These are phyloP conservation scores for Wickerhamiella azyma DNA, from an alignment of 805 yeast species.

Conservation along the genomic window DNA sequence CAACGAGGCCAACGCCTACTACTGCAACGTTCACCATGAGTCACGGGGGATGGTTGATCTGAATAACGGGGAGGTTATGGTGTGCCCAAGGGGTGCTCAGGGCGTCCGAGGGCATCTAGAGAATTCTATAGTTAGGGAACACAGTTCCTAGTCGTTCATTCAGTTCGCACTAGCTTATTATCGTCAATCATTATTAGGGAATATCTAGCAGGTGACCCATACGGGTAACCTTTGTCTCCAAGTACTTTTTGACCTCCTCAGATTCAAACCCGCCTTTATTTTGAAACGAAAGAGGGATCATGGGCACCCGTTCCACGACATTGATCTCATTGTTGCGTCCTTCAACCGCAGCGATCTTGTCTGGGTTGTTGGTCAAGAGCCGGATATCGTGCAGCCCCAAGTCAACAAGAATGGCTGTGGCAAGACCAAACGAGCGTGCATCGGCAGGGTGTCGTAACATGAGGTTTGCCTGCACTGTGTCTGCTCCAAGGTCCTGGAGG, in stretches of 20 bases:
- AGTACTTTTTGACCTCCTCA: slow-evolving; percentile 80
- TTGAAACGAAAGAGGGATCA: slow-evolving; percentile 93
- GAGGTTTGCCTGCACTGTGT: slow-evolving; percentile 91
- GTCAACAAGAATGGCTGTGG: slow-evolving; percentile 83
- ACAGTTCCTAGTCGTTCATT: too few relatives aligned
- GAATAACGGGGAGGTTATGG: too few relatives aligned
- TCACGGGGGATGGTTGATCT: neutral
- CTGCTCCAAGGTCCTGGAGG: slow-evolving; percentile 95
- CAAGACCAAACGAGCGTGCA: slow-evolving; percentile 84
- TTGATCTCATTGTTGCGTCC: slow-evolving; percentile 61
- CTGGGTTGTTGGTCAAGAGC: slow-evolving; percentile 88
- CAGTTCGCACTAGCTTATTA: too few relatives aligned
- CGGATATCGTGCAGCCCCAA: slow-evolving; percentile 60
- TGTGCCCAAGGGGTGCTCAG: too few relatives aligned
- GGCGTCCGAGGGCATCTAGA: too few relatives aligned
- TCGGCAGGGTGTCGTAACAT: slow-evolving; percentile 94
- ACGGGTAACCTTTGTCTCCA: slow-evolving; percentile 85
- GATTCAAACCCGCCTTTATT: slow-evolving; percentile 57
- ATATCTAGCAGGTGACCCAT: slow-evolving; percentile 83
- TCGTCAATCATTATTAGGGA: neutral
- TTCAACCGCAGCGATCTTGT: slow-evolving; percentile 87
- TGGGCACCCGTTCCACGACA: slow-evolving; percentile 84
- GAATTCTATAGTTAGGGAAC: too few relatives aligned
- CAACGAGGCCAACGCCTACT: slow-evolving; percentile 90
- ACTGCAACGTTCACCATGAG: slow-evolving; percentile 41